phyloP scores from a whole-genome alignment of 208 protist species.

The Leishmania lainsoni region DNA sequence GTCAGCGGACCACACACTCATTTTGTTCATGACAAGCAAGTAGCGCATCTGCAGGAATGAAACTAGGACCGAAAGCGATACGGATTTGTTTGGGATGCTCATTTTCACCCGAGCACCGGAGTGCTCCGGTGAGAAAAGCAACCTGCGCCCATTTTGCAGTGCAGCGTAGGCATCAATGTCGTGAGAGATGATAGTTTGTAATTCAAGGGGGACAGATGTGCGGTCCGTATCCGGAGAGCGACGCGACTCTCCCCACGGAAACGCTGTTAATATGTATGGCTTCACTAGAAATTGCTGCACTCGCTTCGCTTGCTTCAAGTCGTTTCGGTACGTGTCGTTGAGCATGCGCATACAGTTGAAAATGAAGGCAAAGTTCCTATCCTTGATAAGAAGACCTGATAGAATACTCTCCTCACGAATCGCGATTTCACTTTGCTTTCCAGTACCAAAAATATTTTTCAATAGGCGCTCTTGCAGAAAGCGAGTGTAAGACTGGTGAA shows the following conservation, averaged over 20 bases:
- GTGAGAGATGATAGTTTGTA: neutral
- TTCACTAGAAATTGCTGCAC: slow-evolving; percentile 7
- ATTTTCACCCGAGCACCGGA: slow-evolving; percentile 26
- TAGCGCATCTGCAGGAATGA: slow-evolving; percentile 30
- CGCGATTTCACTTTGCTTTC: slow-evolving; percentile 17
- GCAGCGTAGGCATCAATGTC: slow-evolving; percentile 14
- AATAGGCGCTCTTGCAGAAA: slow-evolving; percentile 45
- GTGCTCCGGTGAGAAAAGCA: slow-evolving; percentile 32
- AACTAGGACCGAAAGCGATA: slow-evolving; percentile 19
- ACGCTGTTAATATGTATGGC: slow-evolving; percentile 21
- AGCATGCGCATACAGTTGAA: slow-evolving; percentile 47
- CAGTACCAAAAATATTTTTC: slow-evolving; percentile 26
- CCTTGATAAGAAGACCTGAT: slow-evolving; percentile 38
- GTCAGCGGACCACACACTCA: slow-evolving; percentile 19
- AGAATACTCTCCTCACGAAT: slow-evolving; percentile 43
- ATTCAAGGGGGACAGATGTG: slow-evolving; percentile 6
- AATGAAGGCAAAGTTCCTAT: slow-evolving; percentile 53
- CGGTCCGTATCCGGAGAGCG: slow-evolving; percentile 6
- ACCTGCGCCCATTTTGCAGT: slow-evolving; percentile 14
- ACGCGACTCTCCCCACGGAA: slow-evolving; percentile 26
- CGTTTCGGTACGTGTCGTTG: slow-evolving; percentile 33
- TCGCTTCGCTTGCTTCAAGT: neutral
- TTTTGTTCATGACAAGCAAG: slow-evolving; percentile 24
- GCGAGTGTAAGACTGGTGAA: slow-evolving; percentile 35
- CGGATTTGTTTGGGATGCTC: neutral